phyloP scores from a whole-genome alignment of 2,329 filamentous ascomycete genomes.

The Colletotrichum liriopes region DNA sequence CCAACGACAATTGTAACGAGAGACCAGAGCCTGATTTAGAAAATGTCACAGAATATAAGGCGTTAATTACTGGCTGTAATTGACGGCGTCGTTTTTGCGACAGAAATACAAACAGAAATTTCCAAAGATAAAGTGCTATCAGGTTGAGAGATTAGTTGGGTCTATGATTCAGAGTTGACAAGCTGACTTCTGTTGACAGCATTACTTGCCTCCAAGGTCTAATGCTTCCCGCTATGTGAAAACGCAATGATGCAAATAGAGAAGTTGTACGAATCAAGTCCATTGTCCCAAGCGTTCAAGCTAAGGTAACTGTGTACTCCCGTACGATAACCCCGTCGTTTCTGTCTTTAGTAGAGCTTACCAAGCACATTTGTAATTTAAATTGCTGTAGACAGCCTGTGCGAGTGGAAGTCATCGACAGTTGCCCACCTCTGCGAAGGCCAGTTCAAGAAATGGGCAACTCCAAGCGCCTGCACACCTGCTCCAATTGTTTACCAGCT shows the following conservation, averaged over 20 bases:
- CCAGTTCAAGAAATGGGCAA: not conserved
- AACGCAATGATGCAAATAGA: not conserved
- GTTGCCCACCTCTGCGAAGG: too few species aligned
- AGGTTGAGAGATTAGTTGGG: not conserved
- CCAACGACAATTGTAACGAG: not conserved
- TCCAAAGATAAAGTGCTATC: not conserved
- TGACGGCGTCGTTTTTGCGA: too few species aligned
- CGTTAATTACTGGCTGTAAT: too few species aligned
- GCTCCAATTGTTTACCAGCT: not conserved
- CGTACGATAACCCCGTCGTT: too few species aligned
- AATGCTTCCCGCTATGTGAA: too few species aligned
- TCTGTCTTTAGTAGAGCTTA: too few species aligned
- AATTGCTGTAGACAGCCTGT: not conserved
- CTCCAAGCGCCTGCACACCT: slow-evolving; percentile 1
- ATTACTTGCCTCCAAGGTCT: not conserved
- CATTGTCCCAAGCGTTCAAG: not conserved
- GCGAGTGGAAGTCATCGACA: not conserved
- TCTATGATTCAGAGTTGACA: too few species aligned
- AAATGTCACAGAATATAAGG: too few species aligned
- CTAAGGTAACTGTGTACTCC: not conserved
- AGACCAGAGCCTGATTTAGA: not conserved
- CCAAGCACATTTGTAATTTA: not conserved
- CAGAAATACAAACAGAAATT: not conserved
- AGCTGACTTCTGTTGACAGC: not conserved
- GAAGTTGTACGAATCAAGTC: not conserved